Percentiles rank a stretch among this genome's conserved stretches.
These are phyloP conservation scores for Pilasporangium apinafurcum DNA, from an alignment of 352 stramenopile species.

Conservation along the genomic window DNA sequence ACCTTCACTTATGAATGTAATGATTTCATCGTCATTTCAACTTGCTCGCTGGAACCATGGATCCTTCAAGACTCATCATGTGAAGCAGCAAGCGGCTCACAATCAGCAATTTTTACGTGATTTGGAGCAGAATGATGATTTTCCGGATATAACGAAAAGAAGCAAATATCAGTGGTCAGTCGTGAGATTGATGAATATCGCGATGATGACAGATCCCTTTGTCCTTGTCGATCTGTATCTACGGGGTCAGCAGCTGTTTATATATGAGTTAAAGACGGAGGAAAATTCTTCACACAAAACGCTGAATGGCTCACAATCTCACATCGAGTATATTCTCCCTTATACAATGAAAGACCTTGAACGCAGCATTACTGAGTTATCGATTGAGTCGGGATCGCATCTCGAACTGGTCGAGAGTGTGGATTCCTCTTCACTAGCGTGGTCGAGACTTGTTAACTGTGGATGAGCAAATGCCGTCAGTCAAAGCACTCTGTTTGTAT, in stretches of 20 bases:
- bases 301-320: not conserved
- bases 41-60: no score
- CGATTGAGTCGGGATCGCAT: not conserved
- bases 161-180: conserved; percentile 16
- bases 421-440: conserved; percentile 4
- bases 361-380: not conserved
- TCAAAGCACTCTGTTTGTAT: no score
- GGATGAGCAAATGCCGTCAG: no score
- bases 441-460: conserved; percentile 5
- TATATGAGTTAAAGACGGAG: conserved; percentile 17
- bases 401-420: conserved; percentile 5
- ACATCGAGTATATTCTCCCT: conserved; percentile 6
- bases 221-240: conserved; percentile 12
- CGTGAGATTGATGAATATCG: conserved; percentile 23
- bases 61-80: no score
- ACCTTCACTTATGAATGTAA: no score
- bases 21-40: no score
- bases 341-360: conserved; percentile 1
- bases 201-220: conserved; percentile 19
- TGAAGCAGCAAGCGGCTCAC: no score
- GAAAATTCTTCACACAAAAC: not conserved
- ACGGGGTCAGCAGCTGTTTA: conserved; percentile 7
- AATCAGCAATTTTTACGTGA: no score
- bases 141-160: conserved; percentile 11
- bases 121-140: no score